These are phyloP conservation scores for Bondarzewia mesenterica DNA, from an alignment of 1,284 basidiomycete genomes.

Conservation along the genomic window DNA sequence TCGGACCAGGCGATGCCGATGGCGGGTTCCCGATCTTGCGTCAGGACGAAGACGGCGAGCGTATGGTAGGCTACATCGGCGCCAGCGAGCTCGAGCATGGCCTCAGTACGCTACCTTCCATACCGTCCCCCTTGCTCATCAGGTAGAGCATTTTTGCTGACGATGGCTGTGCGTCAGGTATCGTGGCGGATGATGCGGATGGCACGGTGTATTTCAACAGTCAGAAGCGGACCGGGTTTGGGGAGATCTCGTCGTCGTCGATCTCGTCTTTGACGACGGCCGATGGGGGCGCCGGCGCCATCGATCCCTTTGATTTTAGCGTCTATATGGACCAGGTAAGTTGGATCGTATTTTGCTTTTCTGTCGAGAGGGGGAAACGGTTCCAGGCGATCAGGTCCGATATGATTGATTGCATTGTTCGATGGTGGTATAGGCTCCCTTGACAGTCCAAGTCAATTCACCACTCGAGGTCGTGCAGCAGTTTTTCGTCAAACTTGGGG, in stretches of 20 bases:
- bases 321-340: conserved; percentile 84
- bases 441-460: conserved; percentile 76
- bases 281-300: conserved; percentile 9
- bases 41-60: conserved; percentile 36
- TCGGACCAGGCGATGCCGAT: conserved; percentile 63
- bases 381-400: background rate
- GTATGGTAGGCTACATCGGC: conserved; percentile 90
- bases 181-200: conserved; percentile 70
- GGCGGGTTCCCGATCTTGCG: conserved; percentile 83
- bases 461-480: conserved; percentile 88
- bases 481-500: conserved; percentile 86
- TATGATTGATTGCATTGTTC: background rate
- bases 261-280: conserved; percentile 51
- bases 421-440: conserved; percentile 51
- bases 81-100: conserved; percentile 92
- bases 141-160: background rate
- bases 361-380: no score
- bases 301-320: conserved; percentile 77
- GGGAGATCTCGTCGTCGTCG: conserved; percentile 40
- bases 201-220: conserved; percentile 58
- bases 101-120: conserved; percentile 63
- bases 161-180: conserved; percentile 35
- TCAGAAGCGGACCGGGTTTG: conserved; percentile 31
- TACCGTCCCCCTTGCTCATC: background rate
- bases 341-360: conserved; percentile 11